Evolutionary conservation across 208 protist species (phyloP).

Genomic region (Acanthamoeba healyi): DNA sequence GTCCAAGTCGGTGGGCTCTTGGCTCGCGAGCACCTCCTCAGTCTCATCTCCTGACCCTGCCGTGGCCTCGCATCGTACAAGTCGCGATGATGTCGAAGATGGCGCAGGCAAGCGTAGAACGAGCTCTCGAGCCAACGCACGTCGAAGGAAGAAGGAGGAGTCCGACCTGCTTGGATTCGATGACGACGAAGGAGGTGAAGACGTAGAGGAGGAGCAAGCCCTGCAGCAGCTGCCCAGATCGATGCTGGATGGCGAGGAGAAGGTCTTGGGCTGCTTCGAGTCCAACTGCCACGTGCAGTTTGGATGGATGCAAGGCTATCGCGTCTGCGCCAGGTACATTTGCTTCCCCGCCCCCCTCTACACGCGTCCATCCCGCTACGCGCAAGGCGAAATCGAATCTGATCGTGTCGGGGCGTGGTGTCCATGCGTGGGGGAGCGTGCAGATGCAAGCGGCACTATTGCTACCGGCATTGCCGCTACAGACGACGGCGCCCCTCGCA

Average conservation of each 20-base stretch:
- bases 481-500: neutral
- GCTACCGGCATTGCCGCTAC: conserved; percentile 68
- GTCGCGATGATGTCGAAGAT: too few species aligned
- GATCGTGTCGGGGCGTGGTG: neutral
- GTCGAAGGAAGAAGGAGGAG: neutral
- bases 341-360: neutral
- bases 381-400: neutral
- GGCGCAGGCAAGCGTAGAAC: too few species aligned
- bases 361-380: neutral
- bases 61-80: neutral
- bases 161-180: neutral
- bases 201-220: neutral
- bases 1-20: neutral
- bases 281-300: conserved; percentile 52
- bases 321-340: conserved; percentile 17
- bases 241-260: conserved; percentile 65
- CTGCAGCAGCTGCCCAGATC: neutral
- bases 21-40: neutral
- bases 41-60: too few species aligned
- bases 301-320: conserved; percentile 66
- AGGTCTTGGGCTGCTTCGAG: conserved; percentile 63
- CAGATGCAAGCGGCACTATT: conserved; percentile 64
- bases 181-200: too few species aligned
- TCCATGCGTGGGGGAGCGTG: neutral
- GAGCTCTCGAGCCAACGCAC: neutral